Base-by-base conservation (phyloP, 1,284 basidiomycete genomes). In the Meripilus lineatus region DNA sequence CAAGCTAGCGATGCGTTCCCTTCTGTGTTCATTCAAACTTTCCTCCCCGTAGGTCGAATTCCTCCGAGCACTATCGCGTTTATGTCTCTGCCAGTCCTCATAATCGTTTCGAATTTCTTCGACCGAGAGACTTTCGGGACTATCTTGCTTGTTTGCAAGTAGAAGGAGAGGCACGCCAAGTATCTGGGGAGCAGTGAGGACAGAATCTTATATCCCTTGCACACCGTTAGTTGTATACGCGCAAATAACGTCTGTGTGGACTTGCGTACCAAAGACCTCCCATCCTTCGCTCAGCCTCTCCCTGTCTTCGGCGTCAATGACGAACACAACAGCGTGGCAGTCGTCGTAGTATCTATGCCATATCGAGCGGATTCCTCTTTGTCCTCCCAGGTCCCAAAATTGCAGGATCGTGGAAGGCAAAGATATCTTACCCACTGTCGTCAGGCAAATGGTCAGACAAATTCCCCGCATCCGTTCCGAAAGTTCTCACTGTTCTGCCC, bases 321-420 rank as follows among this genome's bases (percentile, higher is more conserved):
- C 87, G 57, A 89, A 95, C 23, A 88, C 89, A 35, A 96, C 89
- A 7, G 92, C 92, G 61, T 97, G 93, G 55, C 91, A 94, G 60
- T 95, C 90, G 47, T 91, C 87, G 59, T 94, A 96, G 66, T 96
- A 97, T 54, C 81, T 79, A 42, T 85, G 81, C 93, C 93, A 97
- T 50, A 97, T 93, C 22, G 81, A 85, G 17, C 93, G 77, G 38
- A 97, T 93, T 22, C 93, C 91, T 1, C 86, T 72, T 61, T 96
- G 93, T 0, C 93, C 93, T 6, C 93, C 93, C 3, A 96, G 72
- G 58, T 97, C 93, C 80, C 91, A 95, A 72, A 96, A 95, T 58
- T 92, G 89, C 26, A 96, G 76, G 18, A 93, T 88, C 0, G 92
- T 92, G 0, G 91, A 94, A 0, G 93, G 90, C 4, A 96, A 73